Evolutionary conservation across 768 basidiomycete genomes (phyloP).

Genomic region (Auricularia sp.): DNA sequence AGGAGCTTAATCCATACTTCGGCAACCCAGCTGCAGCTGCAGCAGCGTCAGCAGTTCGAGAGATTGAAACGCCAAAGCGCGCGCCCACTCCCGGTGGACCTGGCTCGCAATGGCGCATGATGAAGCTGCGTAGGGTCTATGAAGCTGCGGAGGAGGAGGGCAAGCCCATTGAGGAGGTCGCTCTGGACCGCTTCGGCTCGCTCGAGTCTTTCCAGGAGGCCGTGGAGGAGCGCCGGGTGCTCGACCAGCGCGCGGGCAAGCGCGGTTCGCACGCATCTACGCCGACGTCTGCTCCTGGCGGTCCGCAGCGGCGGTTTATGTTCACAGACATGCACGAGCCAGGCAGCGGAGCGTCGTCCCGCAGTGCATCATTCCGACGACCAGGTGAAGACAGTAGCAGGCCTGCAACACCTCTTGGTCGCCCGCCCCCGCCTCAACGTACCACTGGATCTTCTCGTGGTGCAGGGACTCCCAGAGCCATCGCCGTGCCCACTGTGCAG

Average conservation of each 20-base stretch:
- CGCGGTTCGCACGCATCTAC: conserved; percentile 27
- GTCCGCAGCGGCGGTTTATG: conserved; percentile 38
- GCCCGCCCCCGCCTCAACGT: conserved; percentile 16
- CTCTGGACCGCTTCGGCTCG: conserved; percentile 78
- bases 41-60: conserved; percentile 23
- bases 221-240: conserved; percentile 68
- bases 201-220: conserved; percentile 84
- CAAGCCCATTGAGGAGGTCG: conserved; percentile 62
- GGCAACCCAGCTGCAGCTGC: conserved; percentile 32
- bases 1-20: conserved; percentile 53
- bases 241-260: conserved; percentile 71
- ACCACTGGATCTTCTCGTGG: not conserved
- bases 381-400: conserved; percentile 55
- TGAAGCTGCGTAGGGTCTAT: conserved; percentile 81
- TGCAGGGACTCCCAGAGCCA: not conserved
- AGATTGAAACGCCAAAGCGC: conserved; percentile 34
- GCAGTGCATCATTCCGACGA: conserved; percentile 80
- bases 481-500: not conserved
- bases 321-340: conserved; percentile 39
- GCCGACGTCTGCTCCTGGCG: conserved; percentile 23
- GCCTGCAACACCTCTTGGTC: conserved; percentile 48
- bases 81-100: conserved; percentile 69
- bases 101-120: conserved; percentile 96
- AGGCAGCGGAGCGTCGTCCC: conserved; percentile 56
- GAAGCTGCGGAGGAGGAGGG: conserved; percentile 86